A percentile compares a stretch with the other conserved stretches of the same genome.
Conservation (phyloP, 2,329 filamentous ascomycete species). For the Cercospora canescens region DNA sequence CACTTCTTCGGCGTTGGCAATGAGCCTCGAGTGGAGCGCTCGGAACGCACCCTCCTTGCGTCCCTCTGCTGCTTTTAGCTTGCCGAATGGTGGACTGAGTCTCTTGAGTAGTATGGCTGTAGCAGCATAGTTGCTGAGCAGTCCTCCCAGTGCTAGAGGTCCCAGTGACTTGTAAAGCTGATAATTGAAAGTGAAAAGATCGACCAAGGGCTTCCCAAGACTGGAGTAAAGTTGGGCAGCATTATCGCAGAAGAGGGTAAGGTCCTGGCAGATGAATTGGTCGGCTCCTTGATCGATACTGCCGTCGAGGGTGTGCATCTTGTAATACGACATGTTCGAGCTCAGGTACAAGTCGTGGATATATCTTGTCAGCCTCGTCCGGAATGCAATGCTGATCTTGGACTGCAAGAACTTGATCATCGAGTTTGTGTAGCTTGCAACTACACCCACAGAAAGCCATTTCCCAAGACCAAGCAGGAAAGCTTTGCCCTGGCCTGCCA, state of each 20-base stretch:
- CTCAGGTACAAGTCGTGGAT: conserved; percentile 97
- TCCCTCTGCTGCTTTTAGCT: conserved; percentile 93
- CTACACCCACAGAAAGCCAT: conserved; percentile 91
- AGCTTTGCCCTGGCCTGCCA: conserved; percentile 86
- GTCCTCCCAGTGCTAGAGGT: conserved; percentile 79
- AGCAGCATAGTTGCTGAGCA: conserved; percentile 89
- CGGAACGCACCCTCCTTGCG: conserved; percentile 94
- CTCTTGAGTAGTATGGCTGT: conserved; percentile 87
- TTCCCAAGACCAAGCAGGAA: conserved; percentile 89
- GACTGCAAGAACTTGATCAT: conserved; percentile 99
- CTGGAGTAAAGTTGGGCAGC: conserved; percentile 94
- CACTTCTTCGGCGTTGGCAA: conserved; percentile 96
- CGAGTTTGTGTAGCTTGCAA: conserved; percentile 95
- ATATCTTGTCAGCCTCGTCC: conserved; percentile 89
- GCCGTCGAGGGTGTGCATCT: conserved; percentile 87
- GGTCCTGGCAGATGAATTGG: conserved; percentile 95
- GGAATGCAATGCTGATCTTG: conserved; percentile 97
- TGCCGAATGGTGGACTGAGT: conserved; percentile 92
- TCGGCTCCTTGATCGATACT: conserved; percentile 90
- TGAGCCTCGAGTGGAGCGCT: conserved; percentile 83
- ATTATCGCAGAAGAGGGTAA: conserved; percentile 91
- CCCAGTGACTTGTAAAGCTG: conserved; percentile 91
- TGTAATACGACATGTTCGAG: conserved; percentile 94
- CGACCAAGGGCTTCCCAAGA: conserved; percentile 95
- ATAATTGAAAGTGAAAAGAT: conserved; percentile 96